phyloP scores from a whole-genome alignment of 2,329 filamentous ascomycete species.

The Xylariomycetidae sp. region DNA sequence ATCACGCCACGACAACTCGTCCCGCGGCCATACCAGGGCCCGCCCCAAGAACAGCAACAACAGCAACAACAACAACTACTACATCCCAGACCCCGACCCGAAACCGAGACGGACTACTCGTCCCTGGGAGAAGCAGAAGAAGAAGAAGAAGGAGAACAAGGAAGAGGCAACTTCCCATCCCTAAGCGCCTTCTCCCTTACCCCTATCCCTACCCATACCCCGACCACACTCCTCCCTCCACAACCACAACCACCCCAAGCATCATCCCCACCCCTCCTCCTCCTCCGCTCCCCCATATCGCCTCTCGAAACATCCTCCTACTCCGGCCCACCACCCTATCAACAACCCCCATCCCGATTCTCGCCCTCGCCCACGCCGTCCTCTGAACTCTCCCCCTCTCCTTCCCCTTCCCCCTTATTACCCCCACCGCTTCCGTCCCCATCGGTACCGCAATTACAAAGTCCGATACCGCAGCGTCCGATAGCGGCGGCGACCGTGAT shows the following conservation, averaged over 20 bases:
- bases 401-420: background rate
- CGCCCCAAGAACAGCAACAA: no score
- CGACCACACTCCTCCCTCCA: background rate
- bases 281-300: constrained; percentile 6
- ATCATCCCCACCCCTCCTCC: constrained; percentile 1
- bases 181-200: background rate
- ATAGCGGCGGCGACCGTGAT: no score
- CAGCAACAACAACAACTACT: no score
- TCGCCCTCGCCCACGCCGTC: background rate
- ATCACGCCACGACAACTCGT: no score
- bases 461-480: no score
- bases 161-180: background rate
- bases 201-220: background rate
- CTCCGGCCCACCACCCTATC: no score
- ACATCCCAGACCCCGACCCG: background rate
- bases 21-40: no score
- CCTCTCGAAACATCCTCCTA: no score
- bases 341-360: background rate
- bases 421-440: background rate
- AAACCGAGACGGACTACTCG: background rate
- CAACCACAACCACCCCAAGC: constrained; percentile 1
- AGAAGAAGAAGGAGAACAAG: constrained; percentile 1
- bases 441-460: background rate
- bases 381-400: background rate
- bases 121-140: no score